Conservation (phyloP, 106 monocot genomes). For the Dactylorhiza incarnata region DNA sequence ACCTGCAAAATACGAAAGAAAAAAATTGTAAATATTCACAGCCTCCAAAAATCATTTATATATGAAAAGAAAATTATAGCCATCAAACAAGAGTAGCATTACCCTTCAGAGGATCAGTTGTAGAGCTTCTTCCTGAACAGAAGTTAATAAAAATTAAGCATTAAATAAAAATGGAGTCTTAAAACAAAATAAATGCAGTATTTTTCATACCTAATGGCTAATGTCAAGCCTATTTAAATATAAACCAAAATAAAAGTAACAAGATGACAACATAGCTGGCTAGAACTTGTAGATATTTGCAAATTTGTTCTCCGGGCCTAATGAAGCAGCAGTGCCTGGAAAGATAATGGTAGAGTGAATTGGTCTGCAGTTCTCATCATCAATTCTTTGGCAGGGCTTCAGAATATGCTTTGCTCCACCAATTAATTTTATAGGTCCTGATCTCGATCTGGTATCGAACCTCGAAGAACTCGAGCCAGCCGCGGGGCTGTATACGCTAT, state of each 20-base stretch:
- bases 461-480: slow-evolving; percentile 11
- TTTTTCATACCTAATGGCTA: neutral
- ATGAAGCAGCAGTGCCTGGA: slow-evolving; percentile 15
- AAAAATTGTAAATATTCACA: neutral
- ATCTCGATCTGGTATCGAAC: slow-evolving; percentile 7
- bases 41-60: neutral
- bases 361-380: slow-evolving; percentile 23
- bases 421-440: slow-evolving; percentile 50
- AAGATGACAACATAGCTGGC: neutral
- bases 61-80: neutral
- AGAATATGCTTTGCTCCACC: slow-evolving; percentile 67
- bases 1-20: neutral
- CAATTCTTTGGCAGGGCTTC: slow-evolving; percentile 35
- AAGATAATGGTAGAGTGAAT: slow-evolving; percentile 41
- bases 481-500: slow-evolving; percentile 1
- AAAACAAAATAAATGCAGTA: no score
- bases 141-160: neutral
- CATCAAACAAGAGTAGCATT: neutral
- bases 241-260: neutral
- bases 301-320: slow-evolving; percentile 31
- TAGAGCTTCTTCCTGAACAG: neutral
- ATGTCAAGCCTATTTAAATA: neutral
- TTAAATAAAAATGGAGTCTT: neutral
- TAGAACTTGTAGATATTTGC: slow-evolving; percentile 52
- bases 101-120: neutral